A percentile compares a stretch with the other conserved stretches of the same genome.
Evolutionary conservation across 768 basidiomycete species (phyloP).

Genomic region (Amanita rubescens): DNA sequence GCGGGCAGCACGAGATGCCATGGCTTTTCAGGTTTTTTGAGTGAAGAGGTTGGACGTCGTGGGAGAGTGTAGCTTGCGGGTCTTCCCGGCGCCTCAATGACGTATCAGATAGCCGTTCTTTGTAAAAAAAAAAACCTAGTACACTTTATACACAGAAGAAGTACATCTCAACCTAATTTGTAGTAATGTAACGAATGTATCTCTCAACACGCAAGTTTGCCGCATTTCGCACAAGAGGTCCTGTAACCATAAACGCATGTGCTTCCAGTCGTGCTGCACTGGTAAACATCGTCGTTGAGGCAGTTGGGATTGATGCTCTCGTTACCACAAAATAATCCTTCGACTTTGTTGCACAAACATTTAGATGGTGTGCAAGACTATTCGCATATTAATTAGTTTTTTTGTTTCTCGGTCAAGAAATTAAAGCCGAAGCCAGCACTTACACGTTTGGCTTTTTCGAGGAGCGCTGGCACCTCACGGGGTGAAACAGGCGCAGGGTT

Average conservation of each 20-base stretch:
- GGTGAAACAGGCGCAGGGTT: constrained; percentile 11
- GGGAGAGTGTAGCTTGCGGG: constrained; percentile 5
- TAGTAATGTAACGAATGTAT: not conserved
- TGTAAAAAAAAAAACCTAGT: no score
- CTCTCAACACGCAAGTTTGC: not conserved
- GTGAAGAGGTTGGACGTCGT: constrained; percentile 3
- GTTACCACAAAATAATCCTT: constrained; percentile 14
- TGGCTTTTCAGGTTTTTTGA: constrained; percentile 4
- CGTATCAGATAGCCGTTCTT: no score
- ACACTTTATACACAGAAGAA: no score
- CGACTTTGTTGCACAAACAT: not conserved
- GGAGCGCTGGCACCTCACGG: not conserved
- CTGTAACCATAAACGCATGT: constrained; percentile 1
- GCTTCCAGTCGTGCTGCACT: constrained; percentile 10
- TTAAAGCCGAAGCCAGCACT: not conserved
- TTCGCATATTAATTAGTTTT: not conserved
- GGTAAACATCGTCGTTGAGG: constrained; percentile 13
- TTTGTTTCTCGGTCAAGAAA: no score
- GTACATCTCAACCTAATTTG: no score
- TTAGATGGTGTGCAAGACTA: not conserved
- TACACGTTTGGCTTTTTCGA: not conserved
- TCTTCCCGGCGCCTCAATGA: constrained; percentile 10
- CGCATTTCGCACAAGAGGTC: not conserved
- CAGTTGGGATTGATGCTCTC: constrained; percentile 13
- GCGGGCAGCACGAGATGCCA: constrained; percentile 11